Percentiles rank a stretch among this genome's conserved stretches.
Conservation (phyloP, 768 basidiomycete species). For the Amylocystis lapponica region DNA sequence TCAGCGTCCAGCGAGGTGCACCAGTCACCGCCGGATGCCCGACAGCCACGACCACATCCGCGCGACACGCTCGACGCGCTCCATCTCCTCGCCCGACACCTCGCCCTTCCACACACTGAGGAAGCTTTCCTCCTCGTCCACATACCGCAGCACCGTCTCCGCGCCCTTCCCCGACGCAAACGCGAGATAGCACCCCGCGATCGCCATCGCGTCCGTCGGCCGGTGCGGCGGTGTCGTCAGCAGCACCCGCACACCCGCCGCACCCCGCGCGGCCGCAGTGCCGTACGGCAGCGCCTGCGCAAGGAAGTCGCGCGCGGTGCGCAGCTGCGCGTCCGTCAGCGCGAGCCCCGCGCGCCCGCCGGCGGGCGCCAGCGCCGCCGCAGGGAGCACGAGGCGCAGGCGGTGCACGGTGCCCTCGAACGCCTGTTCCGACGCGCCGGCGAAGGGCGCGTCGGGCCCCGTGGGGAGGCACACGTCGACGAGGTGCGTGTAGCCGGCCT, state of each 20-base stretch:
- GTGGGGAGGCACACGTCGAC: conserved; percentile 16
- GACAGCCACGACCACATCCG: conserved; percentile 19
- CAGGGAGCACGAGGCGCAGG: conserved; percentile 16
- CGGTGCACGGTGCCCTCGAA: conserved; percentile 8
- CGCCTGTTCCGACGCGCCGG: conserved; percentile 3
- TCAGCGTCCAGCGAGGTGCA: background rate
- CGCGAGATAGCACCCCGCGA: conserved; percentile 24
- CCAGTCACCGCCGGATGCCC: conserved; percentile 2
- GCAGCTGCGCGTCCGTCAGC: conserved; percentile 30
- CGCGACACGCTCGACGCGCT: conserved; percentile 21
- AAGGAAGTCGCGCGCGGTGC: conserved; percentile 39
- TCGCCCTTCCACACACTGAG: conserved; percentile 26
- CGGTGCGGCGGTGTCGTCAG: conserved; percentile 22
- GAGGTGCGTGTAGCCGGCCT: conserved; percentile 20
- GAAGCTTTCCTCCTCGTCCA: conserved; percentile 21
- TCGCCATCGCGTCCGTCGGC: conserved; percentile 25
- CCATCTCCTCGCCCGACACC: conserved; percentile 22
- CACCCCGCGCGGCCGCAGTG: conserved; percentile 4
- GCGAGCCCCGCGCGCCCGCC: conserved; percentile 15
- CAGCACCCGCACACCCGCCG: conserved; percentile 18
- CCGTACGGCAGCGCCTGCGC: conserved; percentile 32
- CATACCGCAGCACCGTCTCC: conserved; percentile 16
- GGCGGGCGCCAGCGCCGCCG: background rate
- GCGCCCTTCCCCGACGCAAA: conserved; percentile 18
- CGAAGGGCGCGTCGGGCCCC: background rate